phyloP scores from a whole-genome alignment of 352 stramenopile species.

The Elongisporangium prolatum region DNA sequence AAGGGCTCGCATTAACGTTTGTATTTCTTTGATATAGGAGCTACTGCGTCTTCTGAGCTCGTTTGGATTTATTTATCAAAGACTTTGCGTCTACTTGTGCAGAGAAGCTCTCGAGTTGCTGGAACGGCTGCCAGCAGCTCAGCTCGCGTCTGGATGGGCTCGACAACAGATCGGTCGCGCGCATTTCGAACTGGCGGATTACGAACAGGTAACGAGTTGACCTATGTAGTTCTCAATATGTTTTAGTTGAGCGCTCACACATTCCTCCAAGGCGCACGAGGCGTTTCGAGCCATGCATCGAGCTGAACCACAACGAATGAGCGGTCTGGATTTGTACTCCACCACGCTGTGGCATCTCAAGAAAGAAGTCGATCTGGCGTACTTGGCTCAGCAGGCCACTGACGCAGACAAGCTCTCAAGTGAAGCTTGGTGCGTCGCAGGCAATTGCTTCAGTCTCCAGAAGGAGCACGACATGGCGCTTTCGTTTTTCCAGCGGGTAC shows the following conservation, averaged over 20 bases:
- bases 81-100: conserved; percentile 75
- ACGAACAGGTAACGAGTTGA: conserved; percentile 44
- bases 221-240: not conserved
- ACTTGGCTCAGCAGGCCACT: conserved; percentile 91
- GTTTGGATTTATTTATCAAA: conserved; percentile 74
- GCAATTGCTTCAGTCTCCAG: conserved; percentile 98
- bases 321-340: conserved; percentile 93
- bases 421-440: conserved; percentile 95
- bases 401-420: conserved; percentile 92
- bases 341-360: conserved; percentile 97
- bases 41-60: conserved; percentile 55
- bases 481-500: conserved; percentile 92
- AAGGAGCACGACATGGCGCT: conserved; percentile 97
- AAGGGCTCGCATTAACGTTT: too few relatives aligned
- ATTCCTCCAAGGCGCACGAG: conserved; percentile 84
- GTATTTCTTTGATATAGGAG: conserved; percentile 21
- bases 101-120: conserved; percentile 87
- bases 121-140: conserved; percentile 68
- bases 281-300: conserved; percentile 89
- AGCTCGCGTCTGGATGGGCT: conserved; percentile 92
- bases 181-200: conserved; percentile 96
- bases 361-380: conserved; percentile 96
- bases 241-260: too few relatives aligned
- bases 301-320: conserved; percentile 90
- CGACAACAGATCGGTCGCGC: conserved; percentile 92